Evolutionary conservation across 176 grass and related monocot genomes (phyloP).

Genomic region (Carex kokanica): DNA sequence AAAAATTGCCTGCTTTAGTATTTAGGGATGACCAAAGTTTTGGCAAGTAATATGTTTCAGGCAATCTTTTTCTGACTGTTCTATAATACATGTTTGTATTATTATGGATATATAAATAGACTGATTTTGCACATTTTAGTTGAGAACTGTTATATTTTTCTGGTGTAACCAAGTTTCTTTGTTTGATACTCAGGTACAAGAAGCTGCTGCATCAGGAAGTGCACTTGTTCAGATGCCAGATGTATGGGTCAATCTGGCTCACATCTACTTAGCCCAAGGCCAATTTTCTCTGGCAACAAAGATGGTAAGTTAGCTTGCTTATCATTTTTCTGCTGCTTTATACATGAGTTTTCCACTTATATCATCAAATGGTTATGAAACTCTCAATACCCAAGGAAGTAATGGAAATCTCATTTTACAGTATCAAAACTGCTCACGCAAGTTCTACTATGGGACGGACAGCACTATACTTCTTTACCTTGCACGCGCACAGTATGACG

Average conservation of each 20-base stretch:
- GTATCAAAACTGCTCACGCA: constrained; percentile 89
- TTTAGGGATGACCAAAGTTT: neutral
- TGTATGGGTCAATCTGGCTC: constrained; percentile 94
- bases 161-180: neutral
- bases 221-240: constrained; percentile 94
- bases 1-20: neutral
- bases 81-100: neutral
- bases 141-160: neutral
- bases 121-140: neutral
- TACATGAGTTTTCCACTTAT: neutral
- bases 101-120: neutral
- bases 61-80: constrained; percentile 37
- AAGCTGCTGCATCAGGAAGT: constrained; percentile 86
- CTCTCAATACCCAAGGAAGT: constrained; percentile 1
- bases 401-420: constrained; percentile 37
- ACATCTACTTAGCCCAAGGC: constrained; percentile 94
- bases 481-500: constrained; percentile 86
- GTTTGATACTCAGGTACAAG: constrained; percentile 62
- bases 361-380: neutral
- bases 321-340: neutral
- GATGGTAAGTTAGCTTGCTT: constrained; percentile 43
- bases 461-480: constrained; percentile 81
- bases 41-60: constrained; percentile 8
- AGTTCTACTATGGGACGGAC: constrained; percentile 93
- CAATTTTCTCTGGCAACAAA: constrained; percentile 88